Conservation (phyloP, 2,329 filamentous ascomycete species). For the Erysiphe pulchra region DNA sequence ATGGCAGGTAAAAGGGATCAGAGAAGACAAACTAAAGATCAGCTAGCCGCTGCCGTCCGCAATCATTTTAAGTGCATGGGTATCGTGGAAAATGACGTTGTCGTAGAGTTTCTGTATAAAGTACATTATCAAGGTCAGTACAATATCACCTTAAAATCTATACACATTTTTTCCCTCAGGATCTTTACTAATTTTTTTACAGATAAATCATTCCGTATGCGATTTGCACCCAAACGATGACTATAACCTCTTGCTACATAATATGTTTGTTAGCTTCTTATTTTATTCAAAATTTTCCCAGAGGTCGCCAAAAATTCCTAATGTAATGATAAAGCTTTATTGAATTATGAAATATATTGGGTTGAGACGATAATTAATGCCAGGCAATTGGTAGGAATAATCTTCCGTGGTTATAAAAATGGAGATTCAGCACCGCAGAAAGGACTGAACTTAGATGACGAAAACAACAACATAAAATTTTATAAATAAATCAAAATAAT, state of each 20-base stretch:
- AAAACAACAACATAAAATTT: too few species aligned
- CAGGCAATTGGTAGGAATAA: neutral
- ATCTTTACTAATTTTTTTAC: slow-evolving; percentile 2
- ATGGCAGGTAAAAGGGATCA: slow-evolving; percentile 41
- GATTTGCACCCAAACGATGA: slow-evolving; percentile 12
- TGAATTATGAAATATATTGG: neutral
- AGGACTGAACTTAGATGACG: too few species aligned
- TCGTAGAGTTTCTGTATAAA: slow-evolving; percentile 28
- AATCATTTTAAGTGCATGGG: slow-evolving; percentile 67
- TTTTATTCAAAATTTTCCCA: neutral
- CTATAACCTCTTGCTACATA: neutral
- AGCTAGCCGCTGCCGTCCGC: slow-evolving; percentile 44
- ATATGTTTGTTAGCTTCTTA: neutral
- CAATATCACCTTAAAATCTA: neutral
- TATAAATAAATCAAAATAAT: too few species aligned
- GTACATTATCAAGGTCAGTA: slow-evolving; percentile 13
- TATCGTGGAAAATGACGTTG: slow-evolving; percentile 59
- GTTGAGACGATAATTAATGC: neutral
- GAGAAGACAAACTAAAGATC: slow-evolving; percentile 43
- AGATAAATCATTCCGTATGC: slow-evolving; percentile 17
- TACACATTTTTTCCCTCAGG: neutral
- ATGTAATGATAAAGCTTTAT: neutral
- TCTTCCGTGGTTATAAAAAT: neutral
- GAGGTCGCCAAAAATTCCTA: neutral
- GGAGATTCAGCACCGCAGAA: too few species aligned